A percentile compares a stretch with the other conserved stretches of the same genome.
phyloP scores from a whole-genome alignment of 2,329 filamentous ascomycete species.

The Talaromyces marneffei region DNA sequence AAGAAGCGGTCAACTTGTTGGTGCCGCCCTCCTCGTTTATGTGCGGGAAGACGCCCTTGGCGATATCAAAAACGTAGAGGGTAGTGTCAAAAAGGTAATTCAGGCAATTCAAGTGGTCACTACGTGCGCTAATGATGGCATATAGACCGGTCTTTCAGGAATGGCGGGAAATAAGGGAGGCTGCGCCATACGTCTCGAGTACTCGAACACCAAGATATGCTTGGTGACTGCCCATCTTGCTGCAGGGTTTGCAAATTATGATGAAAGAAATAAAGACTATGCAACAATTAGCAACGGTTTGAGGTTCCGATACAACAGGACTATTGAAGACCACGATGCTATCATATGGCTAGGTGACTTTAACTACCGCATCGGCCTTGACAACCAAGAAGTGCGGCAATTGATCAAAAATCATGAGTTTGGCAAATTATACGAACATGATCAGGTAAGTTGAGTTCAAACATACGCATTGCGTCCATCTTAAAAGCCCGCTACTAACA shows the following conservation, averaged over 20 bases:
- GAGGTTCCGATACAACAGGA: constrained; percentile 81
- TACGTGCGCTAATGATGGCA: not conserved
- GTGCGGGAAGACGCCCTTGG: constrained; percentile 70
- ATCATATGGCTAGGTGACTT: constrained; percentile 97
- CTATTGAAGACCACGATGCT: constrained; percentile 85
- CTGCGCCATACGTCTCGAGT: constrained; percentile 92
- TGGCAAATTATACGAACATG: constrained; percentile 78
- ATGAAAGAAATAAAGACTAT: constrained; percentile 92
- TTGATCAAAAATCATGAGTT: constrained; percentile 68
- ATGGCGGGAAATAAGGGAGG: constrained; percentile 98
- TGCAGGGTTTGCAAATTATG: constrained; percentile 93
- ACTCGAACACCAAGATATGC: constrained; percentile 84
- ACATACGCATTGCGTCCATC: constrained; percentile 9
- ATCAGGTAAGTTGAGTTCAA: constrained; percentile 82
- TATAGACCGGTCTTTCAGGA: constrained; percentile 77
- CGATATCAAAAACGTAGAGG: constrained; percentile 93
- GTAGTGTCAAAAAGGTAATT: constrained; percentile 76
- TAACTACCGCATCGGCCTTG: constrained; percentile 91
- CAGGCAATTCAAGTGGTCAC: not conserved
- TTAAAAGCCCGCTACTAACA: not conserved
- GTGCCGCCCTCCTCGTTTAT: constrained; percentile 86
- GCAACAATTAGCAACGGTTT: constrained; percentile 80
- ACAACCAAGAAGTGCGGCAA: constrained; percentile 68
- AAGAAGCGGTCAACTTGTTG: constrained; percentile 87
- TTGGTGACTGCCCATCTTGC: constrained; percentile 96